Evolutionary conservation across 1,284 basidiomycete species (phyloP).

Genomic region (Naganishia albida): DNA sequence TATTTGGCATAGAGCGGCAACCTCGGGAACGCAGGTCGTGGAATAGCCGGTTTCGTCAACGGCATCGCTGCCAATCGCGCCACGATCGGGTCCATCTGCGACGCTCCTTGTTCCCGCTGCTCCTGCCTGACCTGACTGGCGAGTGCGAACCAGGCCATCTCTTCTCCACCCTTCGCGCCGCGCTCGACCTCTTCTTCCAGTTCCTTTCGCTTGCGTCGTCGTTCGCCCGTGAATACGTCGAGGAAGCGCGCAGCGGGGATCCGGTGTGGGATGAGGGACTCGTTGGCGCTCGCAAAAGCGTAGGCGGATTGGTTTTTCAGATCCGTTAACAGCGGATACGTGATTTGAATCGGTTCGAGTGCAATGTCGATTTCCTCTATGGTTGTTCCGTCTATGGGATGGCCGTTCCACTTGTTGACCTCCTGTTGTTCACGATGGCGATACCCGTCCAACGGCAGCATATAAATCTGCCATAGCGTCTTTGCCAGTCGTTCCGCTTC

Average conservation of each 20-base stretch:
- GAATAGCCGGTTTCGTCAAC: slow-evolving; percentile 35
- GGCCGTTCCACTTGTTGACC: not conserved
- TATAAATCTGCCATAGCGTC: slow-evolving; percentile 71
- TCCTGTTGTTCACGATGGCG: not conserved
- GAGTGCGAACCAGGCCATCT: slow-evolving; percentile 19
- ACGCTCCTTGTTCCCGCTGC: slow-evolving; percentile 9
- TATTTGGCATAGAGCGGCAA: slow-evolving; percentile 69
- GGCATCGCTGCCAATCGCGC: slow-evolving; percentile 10
- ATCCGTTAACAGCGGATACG: slow-evolving; percentile 49
- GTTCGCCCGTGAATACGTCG: slow-evolving; percentile 18
- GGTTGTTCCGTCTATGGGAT: not conserved
- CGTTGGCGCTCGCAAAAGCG: slow-evolving; percentile 45
- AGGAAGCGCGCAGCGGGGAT: slow-evolving; percentile 15
- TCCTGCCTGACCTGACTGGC: slow-evolving; percentile 25
- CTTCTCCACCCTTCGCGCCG: slow-evolving; percentile 4
- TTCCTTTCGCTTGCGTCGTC: slow-evolving; percentile 10
- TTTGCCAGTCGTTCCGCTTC: slow-evolving; percentile 75
- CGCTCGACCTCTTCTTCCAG: slow-evolving; percentile 13
- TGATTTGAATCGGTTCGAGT: slow-evolving; percentile 37
- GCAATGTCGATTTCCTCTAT: slow-evolving; percentile 32
- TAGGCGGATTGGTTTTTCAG: slow-evolving; percentile 47
- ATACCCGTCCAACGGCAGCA: slow-evolving; percentile 32
- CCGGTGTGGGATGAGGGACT: slow-evolving; percentile 42
- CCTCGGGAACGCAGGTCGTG: slow-evolving; percentile 41
- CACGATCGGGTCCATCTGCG: slow-evolving; percentile 8